Conservation (phyloP, 1,284 basidiomycete genomes). For the Sanghuangporus sanghuang region DNA sequence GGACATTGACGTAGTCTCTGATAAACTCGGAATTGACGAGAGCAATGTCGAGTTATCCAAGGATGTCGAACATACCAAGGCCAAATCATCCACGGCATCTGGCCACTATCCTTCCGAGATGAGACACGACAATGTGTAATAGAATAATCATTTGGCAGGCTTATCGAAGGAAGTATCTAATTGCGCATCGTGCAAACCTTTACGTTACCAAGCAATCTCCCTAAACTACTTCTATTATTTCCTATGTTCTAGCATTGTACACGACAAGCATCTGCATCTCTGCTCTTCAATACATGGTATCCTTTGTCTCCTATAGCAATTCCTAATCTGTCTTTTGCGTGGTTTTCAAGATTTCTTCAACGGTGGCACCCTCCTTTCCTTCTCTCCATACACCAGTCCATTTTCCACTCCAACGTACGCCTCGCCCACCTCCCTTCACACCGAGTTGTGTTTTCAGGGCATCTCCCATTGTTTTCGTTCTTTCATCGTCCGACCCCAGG, state of each 20-base stretch:
- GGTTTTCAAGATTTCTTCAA: constrained; percentile 39
- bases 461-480: constrained; percentile 58
- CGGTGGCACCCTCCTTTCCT: constrained; percentile 32
- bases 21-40: background rate
- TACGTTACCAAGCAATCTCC: no score
- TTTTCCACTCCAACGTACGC: constrained; percentile 64
- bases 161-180: no score
- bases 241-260: background rate
- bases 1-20: background rate
- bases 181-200: no score
- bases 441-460: constrained; percentile 49
- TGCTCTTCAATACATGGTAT: constrained; percentile 9
- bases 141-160: background rate
- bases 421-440: constrained; percentile 64
- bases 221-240: background rate
- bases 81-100: background rate
- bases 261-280: background rate
- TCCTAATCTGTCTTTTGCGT: background rate
- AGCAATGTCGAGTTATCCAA: background rate
- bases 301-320: background rate
- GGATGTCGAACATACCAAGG: background rate
- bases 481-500: constrained; percentile 51
- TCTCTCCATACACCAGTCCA: constrained; percentile 42
- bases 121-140: background rate
- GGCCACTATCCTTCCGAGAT: background rate